phyloP scores from a whole-genome alignment of 345 rosid genomes.

The Gynandropsis gynandra region DNA sequence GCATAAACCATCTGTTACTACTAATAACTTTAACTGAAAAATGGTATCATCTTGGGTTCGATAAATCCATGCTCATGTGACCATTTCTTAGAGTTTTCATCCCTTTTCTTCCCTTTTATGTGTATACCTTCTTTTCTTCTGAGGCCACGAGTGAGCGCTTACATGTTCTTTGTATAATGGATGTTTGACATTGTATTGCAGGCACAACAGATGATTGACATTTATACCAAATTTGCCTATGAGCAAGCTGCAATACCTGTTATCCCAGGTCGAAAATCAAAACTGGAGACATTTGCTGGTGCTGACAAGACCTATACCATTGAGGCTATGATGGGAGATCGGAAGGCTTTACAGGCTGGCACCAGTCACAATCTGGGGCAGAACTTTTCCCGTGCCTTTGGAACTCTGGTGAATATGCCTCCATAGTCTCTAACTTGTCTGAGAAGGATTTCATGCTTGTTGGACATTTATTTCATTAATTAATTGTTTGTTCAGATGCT shows the following conservation, averaged over 20 bases:
- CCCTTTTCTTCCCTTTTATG: too few relatives aligned
- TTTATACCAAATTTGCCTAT: constrained; percentile 80
- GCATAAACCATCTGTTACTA: too few relatives aligned
- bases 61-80: too few relatives aligned
- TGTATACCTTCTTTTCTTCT: too few relatives aligned
- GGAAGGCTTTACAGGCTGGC: constrained; percentile 90
- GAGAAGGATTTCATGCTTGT: neutral
- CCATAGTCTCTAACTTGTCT: neutral
- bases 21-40: too few relatives aligned
- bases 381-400: constrained; percentile 86
- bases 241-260: constrained; percentile 97
- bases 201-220: constrained; percentile 84
- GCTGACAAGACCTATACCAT: constrained; percentile 82
- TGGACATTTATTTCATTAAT: neutral
- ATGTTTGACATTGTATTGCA: constrained; percentile 30
- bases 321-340: constrained; percentile 99
- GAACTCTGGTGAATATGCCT: constrained; percentile 49
- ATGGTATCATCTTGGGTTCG: too few relatives aligned
- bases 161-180: neutral
- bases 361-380: constrained; percentile 94
- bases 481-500: neutral
- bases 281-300: constrained; percentile 86
- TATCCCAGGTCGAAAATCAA: constrained; percentile 83
- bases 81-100: too few relatives aligned
- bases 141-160: neutral